Evolutionary conservation across 108 stramenopile genomes (phyloP), one percentile per base, ranked within the genome.

Genomic region (Discostella pseudostelligera): DNA sequence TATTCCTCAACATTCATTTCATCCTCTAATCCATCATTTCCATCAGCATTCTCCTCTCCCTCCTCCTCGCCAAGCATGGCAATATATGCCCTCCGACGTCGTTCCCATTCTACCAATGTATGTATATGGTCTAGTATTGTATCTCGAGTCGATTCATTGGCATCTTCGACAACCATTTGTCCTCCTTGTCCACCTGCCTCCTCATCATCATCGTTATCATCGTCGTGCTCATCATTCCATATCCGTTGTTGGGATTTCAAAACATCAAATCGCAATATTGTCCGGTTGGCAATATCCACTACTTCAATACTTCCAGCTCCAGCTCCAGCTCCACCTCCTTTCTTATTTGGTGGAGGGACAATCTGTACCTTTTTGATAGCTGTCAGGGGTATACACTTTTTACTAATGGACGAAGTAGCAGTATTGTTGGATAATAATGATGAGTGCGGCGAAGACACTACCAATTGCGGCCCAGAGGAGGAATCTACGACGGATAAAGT

Each of bases 101-200:
- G 62, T 67, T 90, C 84, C 89, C 89, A 90, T 53, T 87, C 81
- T 26, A 87, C 64, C 55, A 90, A 50, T n/a, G 81, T 76, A 44
- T 80, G 63, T 29, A 90, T 64, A 47, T 90, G 78, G 43, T 71
- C 59, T 22, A 79, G 35, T 57, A 81, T 42, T 57, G 70, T 56
- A 51, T 79, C 17, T 28, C 61, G 43, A 56, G 79, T 39, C n/a
- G 62, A 59, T 69, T 83, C 78, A 61, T 70, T 35, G 40, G 81
- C 69, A 71, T 84, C 40, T 49, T 79, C 55, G 54, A 50, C 36
- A 60, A 49, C 37, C 28, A 50, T 17, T 39, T 49, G 17, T 39
- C 37, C 42, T 12, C 55, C 50, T 53, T 62, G 42, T 32, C 40
- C 65, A 16, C 76, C 54, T 3, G 32, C 64, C 22, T 19, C 21